Evolutionary conservation across 768 basidiomycete genomes (phyloP), one percentile per base, ranked within the genome.

Genomic region (Russula brevipes): DNA sequence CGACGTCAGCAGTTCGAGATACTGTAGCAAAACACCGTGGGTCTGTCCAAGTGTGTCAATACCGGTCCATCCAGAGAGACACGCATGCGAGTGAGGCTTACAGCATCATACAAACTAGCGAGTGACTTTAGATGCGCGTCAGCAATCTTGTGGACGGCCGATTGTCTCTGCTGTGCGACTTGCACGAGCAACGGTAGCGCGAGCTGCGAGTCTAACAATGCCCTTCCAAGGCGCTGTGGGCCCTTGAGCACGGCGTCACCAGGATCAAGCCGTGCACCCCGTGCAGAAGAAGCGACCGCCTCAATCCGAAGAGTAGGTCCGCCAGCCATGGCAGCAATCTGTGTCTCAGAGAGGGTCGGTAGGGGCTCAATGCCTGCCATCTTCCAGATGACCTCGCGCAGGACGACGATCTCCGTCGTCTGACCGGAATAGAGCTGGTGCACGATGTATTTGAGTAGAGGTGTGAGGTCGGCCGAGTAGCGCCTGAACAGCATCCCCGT

Each of bases 361-460:
- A 97, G 77, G 4, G 94, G 92, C 70, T 96, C 89, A 62, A 97
- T 91, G 4, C 91, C 94, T 5, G 94, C 89, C 93, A 98, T 96
- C 72, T 93, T 91, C 82, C 86, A 89, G 55, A 98, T 92, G 55
- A 99, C 77, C 70, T 96, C 94, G 38, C 89, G 85, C n/a, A 99
- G 79, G 30, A 98, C 90, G 24, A 94, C 82, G 49, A 98, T 86
- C 70, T 98, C 94, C 11, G 89, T 87, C 1, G 91, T 84, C 70
- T 93, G 86, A 41, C 86, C 87, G 51, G 85, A 84, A 71, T 89
- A 84, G 36, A 98, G 79, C 71, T 95, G 94, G 71, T 98, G 92
- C 46, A 91, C 89, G 66, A 98, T 84, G 70, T 96, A 98, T 73
- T 86, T 89, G 60, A 99, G 75, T 55, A 98, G 79, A 0, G 91